Evolutionary conservation across 352 stramenopile genomes (phyloP).

Genomic region (Globisporangium nagaii): DNA sequence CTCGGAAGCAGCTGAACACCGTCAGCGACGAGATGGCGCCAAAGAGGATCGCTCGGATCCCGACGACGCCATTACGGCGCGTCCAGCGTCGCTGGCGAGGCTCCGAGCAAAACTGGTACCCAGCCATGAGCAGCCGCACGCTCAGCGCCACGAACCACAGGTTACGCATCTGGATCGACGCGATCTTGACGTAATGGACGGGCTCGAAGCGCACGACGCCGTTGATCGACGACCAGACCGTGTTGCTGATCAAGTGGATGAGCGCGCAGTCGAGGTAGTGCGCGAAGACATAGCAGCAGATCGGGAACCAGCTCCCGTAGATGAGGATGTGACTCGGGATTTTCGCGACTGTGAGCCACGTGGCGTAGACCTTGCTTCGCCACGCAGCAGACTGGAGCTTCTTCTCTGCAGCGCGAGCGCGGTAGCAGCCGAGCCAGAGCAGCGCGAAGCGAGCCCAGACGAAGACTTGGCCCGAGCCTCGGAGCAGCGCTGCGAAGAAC

Average conservation of each 20-base stretch:
- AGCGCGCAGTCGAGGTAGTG: conserved; percentile 20
- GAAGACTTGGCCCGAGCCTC: conserved; percentile 26
- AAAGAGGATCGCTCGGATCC: conserved; percentile 8
- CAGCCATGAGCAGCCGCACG: not conserved
- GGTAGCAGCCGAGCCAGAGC: conserved; percentile 16
- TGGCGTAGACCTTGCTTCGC: conserved; percentile 1
- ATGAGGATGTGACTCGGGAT: conserved; percentile 29
- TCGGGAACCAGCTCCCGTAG: conserved; percentile 32
- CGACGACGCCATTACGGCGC: not conserved
- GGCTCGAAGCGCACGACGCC: conserved; percentile 16
- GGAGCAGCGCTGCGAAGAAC: conserved; percentile 15
- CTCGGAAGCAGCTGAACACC: conserved; percentile 8
- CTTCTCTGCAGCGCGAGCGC: conserved; percentile 8
- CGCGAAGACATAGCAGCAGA: conserved; percentile 23
- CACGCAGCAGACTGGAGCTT: not conserved
- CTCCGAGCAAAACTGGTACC: not conserved
- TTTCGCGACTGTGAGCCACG: conserved; percentile 9
- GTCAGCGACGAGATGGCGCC: conserved; percentile 4
- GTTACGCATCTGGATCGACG: conserved; percentile 33
- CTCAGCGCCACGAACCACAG: conserved; percentile 15
- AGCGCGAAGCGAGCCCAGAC: conserved; percentile 35
- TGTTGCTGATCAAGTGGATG: conserved; percentile 16
- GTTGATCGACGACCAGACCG: conserved; percentile 16
- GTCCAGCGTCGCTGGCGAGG: not conserved
- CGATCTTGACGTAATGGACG: conserved; percentile 8